Conservation (phyloP, 306 rosid species). For the Prunus padus region DNA sequence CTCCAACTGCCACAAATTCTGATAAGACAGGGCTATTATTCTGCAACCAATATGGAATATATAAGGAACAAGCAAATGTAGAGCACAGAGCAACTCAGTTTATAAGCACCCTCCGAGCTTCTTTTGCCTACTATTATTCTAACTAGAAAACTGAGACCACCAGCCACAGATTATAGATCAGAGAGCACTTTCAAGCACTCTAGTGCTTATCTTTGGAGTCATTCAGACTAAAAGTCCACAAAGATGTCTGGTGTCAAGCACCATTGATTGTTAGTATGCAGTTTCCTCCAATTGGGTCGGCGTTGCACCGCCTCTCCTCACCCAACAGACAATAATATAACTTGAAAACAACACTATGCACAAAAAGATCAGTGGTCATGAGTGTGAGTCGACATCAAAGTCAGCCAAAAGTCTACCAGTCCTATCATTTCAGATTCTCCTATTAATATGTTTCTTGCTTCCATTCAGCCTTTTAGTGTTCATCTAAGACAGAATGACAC, state of each 20-base stretch:
- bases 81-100: neutral
- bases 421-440: neutral
- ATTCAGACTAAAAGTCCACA: neutral
- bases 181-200: neutral
- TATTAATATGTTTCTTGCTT: neutral
- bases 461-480: neutral
- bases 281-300: neutral
- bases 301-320: too few relatives aligned
- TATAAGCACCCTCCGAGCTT: neutral
- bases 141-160: neutral
- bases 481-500: neutral
- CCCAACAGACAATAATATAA: too few relatives aligned
- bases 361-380: too few relatives aligned
- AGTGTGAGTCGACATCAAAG: neutral
- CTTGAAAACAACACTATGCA: too few relatives aligned
- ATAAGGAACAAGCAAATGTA: neutral
- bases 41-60: conserved; percentile 38
- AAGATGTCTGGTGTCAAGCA: neutral
- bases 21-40: conserved; percentile 28
- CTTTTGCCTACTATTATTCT: neutral
- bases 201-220: neutral
- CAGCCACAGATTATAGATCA: neutral
- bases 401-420: neutral
- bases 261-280: neutral
- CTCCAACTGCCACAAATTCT: conserved; percentile 36